Evolutionary conservation across 306 rosid species (phyloP).

Genomic region (Erythrophleum fordii): DNA sequence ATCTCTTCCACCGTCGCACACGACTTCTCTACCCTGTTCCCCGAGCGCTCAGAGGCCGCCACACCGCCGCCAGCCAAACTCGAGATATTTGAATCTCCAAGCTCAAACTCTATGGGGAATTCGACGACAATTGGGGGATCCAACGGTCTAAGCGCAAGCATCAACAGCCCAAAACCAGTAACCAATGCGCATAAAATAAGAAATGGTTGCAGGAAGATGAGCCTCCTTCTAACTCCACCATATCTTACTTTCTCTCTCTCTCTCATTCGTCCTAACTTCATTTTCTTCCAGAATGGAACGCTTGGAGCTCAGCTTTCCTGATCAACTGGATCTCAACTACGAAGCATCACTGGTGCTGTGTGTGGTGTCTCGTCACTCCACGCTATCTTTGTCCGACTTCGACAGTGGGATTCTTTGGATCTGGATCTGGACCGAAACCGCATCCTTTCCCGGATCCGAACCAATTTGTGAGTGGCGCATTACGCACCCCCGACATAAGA

Average conservation of each 20-base stretch:
- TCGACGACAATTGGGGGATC: conserved; percentile 57
- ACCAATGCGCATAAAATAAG: conserved; percentile 54
- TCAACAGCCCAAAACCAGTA: conserved; percentile 53
- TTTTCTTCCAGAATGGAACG: neutral
- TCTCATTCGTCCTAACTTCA: neutral
- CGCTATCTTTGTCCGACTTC: neutral
- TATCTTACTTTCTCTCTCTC: conserved; percentile 52
- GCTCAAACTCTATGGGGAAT: conserved; percentile 38
- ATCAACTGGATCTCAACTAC: conserved; percentile 36
- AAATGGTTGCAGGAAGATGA: conserved; percentile 51
- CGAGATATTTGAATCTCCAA: conserved; percentile 35
- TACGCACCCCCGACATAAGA: conserved; percentile 34
- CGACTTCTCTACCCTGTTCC: conserved; percentile 36
- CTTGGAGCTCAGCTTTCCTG: conserved; percentile 23
- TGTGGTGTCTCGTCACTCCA: neutral
- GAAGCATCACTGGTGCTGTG: neutral
- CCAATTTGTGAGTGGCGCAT: conserved; percentile 39
- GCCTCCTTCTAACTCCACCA: conserved; percentile 62
- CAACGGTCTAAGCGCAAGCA: conserved; percentile 60
- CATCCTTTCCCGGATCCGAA: neutral
- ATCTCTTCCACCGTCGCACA: conserved; percentile 91
- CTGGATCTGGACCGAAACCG: conserved; percentile 19
- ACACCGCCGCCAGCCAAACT: conserved; percentile 27
- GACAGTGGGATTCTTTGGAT: conserved; percentile 17
- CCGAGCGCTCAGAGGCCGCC: conserved; percentile 1